A percentile compares a stretch with the other conserved stretches of the same genome.
Conservation (phyloP, 805 yeast genomes). For the Suhomyces pyralidae region DNA sequence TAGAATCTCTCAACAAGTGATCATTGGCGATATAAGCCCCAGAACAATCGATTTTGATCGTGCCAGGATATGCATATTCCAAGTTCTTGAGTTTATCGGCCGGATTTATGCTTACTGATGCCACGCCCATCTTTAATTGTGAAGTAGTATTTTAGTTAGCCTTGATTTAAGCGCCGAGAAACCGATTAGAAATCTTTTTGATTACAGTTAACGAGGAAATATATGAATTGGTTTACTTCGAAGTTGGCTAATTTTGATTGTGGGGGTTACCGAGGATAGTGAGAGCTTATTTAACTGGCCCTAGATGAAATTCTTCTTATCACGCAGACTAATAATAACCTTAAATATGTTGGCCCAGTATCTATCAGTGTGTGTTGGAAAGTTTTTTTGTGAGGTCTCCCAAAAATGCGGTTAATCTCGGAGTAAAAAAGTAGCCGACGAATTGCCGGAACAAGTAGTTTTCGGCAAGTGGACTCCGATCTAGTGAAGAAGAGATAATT, state of each 20-base stretch:
- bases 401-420: constrained; percentile 3
- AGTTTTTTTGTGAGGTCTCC: constrained; percentile 5
- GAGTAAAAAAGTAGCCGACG: constrained; percentile 1
- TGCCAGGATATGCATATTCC: constrained; percentile 31
- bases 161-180: neutral
- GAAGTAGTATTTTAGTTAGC: neutral
- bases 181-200: neutral
- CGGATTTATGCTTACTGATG: neutral
- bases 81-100: constrained; percentile 16
- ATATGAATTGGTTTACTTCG: neutral
- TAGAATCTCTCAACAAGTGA: constrained; percentile 25
- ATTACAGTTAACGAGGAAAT: neutral
- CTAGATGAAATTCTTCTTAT: neutral
- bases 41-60: constrained; percentile 41
- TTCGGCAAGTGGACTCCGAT: neutral
- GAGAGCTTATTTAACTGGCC: neutral
- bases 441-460: constrained; percentile 3
- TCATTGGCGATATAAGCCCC: constrained; percentile 47
- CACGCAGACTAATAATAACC: neutral
- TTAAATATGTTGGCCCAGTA: neutral
- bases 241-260: neutral
- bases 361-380: constrained; percentile 3
- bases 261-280: neutral
- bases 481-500: neutral
- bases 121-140: neutral